Base-by-base conservation (phyloP, 1,284 basidiomycete species). In the Lentinus polychrous region DNA sequence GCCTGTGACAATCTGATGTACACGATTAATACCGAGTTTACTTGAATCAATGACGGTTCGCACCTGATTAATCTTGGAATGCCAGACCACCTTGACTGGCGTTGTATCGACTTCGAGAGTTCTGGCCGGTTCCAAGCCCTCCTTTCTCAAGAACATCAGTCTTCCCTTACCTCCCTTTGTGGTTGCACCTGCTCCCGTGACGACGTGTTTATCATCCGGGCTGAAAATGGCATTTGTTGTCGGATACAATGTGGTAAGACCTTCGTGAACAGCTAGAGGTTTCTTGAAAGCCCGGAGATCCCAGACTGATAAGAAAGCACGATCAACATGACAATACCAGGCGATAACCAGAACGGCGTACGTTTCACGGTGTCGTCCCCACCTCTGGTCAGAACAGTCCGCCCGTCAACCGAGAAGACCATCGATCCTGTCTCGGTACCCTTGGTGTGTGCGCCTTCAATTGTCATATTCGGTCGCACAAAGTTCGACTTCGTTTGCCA, bases 31-130 rank as follows among this genome's bases (percentile, higher is more conserved):
- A 23, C 17, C 15, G 20, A 17, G 33, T 17, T 7, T 11, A 4
- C 15, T n/a, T 11, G 32, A 20, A 22, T 45, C 41, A 39, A 33
- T 43, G 33, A 47, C 35, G 48, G 34, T 12, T 60, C 81, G 55
- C 55, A 88, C 89, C 77, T 97, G 94, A 70, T 97, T 97, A 71
- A 97, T 96, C 66, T 91, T 90, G n/a, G 91, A 83, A 69, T 96
- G 94, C 94, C 94, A 97, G 24, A 79, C 69, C 1, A 96, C 88
- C 57, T 84, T 87, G 49, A 97, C 87, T 4, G 94, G 92, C 23
- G 86, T 91, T 23, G 82, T 74, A 44, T 75, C 86, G 67, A 80
- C 83, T 63, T 70, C 83, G 58, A 81, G 52, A 57, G 76, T 69
- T 66, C 79, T 84, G 51, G 72, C 84, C 39, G 84, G 73, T 54